phyloP scores from a whole-genome alignment of 805 yeast species.

The Monosporozyma solicola region DNA sequence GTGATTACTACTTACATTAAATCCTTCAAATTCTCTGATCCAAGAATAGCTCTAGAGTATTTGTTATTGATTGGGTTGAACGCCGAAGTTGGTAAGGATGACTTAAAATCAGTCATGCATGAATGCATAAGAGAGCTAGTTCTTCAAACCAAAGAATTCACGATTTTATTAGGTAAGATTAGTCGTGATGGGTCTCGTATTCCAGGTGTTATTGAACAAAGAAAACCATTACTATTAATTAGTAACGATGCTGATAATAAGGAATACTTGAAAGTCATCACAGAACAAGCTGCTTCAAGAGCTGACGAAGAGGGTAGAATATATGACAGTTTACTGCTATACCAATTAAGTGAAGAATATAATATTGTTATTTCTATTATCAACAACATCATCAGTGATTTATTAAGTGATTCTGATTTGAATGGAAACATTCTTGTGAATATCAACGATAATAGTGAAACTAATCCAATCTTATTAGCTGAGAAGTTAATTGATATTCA shows the following conservation, averaged over 20 bases:
- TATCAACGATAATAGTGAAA: constrained; percentile 35
- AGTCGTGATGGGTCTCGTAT: constrained; percentile 64
- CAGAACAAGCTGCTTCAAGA: constrained; percentile 74
- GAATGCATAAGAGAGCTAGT: constrained; percentile 79
- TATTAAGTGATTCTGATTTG: constrained; percentile 60
- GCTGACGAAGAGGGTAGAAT: constrained; percentile 90
- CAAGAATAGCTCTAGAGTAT: constrained; percentile 88
- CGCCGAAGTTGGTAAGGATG: constrained; percentile 29
- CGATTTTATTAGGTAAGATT: constrained; percentile 74
- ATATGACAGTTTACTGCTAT: constrained; percentile 75
- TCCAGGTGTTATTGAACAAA: constrained; percentile 78
- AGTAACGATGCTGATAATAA: constrained; percentile 43
- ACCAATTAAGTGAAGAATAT: constrained; percentile 82
- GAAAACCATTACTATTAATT: constrained; percentile 56
- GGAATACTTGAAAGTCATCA: constrained; percentile 58
- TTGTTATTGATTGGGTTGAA: constrained; percentile 58
- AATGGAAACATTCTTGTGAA: constrained; percentile 41
- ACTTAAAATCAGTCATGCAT: constrained; percentile 51
- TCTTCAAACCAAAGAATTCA: constrained; percentile 77
- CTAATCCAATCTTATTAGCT: constrained; percentile 33
- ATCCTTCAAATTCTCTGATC: constrained; percentile 75
- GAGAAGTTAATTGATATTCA: constrained; percentile 28
- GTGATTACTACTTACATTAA: constrained; percentile 73
- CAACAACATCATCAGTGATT: constrained; percentile 70
- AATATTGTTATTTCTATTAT: constrained; percentile 69